A percentile compares a stretch with the other conserved stretches of the same genome.
Conservation (phyloP, 345 rosid species). For the Mallotus nudiflorus region DNA sequence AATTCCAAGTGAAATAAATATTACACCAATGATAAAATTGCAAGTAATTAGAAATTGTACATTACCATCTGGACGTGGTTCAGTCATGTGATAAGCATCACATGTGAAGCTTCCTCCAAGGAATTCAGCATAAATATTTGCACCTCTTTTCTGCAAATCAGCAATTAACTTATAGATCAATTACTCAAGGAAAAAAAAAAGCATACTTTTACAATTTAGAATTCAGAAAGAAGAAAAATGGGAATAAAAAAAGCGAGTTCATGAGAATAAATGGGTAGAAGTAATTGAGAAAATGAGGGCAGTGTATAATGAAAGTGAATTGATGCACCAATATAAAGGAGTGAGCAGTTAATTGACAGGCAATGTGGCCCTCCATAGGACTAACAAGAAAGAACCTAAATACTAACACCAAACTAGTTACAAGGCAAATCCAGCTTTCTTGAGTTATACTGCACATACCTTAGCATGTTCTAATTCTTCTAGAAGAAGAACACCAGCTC, state of each 20-base stretch:
- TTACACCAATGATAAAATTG: neutral
- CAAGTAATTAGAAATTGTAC: constrained; percentile 9
- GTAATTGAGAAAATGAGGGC: neutral
- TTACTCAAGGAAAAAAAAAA: neutral
- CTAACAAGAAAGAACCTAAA: neutral
- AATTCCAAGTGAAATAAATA: neutral
- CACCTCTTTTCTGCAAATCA: constrained; percentile 74
- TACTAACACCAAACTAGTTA: neutral
- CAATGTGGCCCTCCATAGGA: neutral
- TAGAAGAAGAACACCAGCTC: constrained; percentile 93
- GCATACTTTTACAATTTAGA: neutral
- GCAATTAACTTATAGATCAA: neutral
- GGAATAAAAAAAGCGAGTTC: no score
- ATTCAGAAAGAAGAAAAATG: neutral
- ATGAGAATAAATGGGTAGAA: neutral
- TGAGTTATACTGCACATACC: constrained; percentile 41
- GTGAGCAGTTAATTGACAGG: neutral
- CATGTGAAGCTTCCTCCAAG: constrained; percentile 93
- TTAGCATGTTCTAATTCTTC: constrained; percentile 97
- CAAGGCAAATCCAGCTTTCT: neutral
- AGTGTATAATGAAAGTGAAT: neutral
- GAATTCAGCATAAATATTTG: constrained; percentile 86
- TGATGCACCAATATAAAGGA: neutral
- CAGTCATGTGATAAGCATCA: constrained; percentile 98
- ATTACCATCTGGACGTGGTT: constrained; percentile 90